Base-by-base conservation (phyloP, 2,329 filamentous ascomycete species). In the Aureobasidium uvarum region DNA sequence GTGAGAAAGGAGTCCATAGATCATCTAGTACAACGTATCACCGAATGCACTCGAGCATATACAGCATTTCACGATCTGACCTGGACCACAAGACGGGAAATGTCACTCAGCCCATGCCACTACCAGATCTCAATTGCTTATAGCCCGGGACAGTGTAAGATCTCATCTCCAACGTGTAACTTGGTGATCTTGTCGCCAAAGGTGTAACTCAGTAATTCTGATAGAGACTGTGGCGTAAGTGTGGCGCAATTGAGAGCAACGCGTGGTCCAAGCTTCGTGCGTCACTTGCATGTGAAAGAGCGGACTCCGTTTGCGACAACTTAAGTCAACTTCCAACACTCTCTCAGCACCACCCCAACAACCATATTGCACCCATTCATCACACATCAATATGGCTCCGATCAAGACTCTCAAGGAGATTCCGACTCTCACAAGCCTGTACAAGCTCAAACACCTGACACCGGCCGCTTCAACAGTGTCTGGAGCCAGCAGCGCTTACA, bases 381-480 rank as follows among this genome's bases (percentile, higher is more conserved):
- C 58, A 62, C 20, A 62, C 28, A n/a, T 38, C 58, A 66, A 59
- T 33, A 71, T 68, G 66, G 46, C 68, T 52, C 38, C 69, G 3
- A 67, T 74, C 65, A 78, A 79, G 59, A 67, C 79, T 6, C 77
- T 84, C 59, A 72, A 79, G 68, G 81, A 87, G 33, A 87, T 91
- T 58, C 87, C 86, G 5, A 86, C 84, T 39, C 78, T 91, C 67
- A 80, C 81, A 43, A 77, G 84, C 50, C 85, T 94, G 67, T 95
- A 94, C 80, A 83, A 83, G 70, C 75, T 81, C 20, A 79, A 81
- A 66, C 79, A 80, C 68, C 80, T 90, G 48, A 45, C 41, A 18
- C 71, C 70, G 18, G 48, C 69, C 36, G 62, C 67, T 51, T 70
- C 67, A 33, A 58, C 69, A 45, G 74, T 76, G 5, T 70, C 74